Evolutionary conservation across 306 rosid species (phyloP), one percentile per base, ranked within the genome.

Genomic region (Cyclanthera cordifolia): DNA sequence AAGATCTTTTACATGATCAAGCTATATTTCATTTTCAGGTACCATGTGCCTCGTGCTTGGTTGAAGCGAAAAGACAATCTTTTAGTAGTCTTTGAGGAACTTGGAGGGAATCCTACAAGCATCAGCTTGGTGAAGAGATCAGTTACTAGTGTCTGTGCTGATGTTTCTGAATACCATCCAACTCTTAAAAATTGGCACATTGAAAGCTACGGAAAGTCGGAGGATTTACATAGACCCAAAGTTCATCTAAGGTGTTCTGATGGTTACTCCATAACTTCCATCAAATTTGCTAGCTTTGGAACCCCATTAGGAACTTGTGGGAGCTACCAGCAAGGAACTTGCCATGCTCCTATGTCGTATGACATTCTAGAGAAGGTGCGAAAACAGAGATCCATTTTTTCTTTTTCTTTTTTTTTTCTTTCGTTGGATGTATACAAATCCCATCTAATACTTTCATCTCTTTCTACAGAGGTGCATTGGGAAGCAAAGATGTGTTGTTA

Each of bases 41-140:
- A 94, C 84, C 99, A 94, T 28, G 90, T 94, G 20, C 99, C 99
- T 49, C 87, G 96, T 17, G 82, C 99, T 45, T 94, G 99, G 99
- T 72, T 94, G 82, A 90, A 85, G 86, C 91, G 91, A 73, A 78
- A 76, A 16, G 84, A 82, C 48, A 94, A 94, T 70, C 82, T 94
- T 76, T 72, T 94, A 73, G 96, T 94, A 41, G 64, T 94, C 59
- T 94, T 94, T 47, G 99, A 94, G 88, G 99, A 94, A 84, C 95
- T 94, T 48, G 97, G 97, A 55, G 99, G 99, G 10, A 80, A 94
- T 77, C 87, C 99, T 52, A 86, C 99, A 15, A 79, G 87, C 76
- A 85, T 94, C 71, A 80, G 90, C 59, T 76, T 94, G 15, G 97
- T 80, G 37, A 90, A 85, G 86, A 90, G 99, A 84, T 78, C 97